A percentile compares a stretch with the other conserved stretches of the same genome.
phyloP scores from a whole-genome alignment of 2,329 filamentous ascomycete species.

The Bisporella sp. region DNA sequence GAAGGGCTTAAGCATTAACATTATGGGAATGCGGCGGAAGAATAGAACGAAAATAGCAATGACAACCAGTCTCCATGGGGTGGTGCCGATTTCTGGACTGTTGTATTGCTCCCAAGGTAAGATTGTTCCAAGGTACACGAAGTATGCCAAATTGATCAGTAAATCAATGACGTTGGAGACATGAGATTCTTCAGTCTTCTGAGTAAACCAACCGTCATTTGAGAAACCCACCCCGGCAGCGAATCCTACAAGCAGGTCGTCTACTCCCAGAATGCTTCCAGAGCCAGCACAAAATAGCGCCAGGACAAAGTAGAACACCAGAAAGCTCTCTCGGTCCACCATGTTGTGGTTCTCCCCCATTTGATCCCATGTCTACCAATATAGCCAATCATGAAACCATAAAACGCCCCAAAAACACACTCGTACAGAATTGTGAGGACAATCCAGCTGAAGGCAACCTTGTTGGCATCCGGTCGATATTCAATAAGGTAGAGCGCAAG shows the following conservation, averaged over 20 bases:
- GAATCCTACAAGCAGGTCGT: conserved; percentile 92
- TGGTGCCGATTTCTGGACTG: conserved; percentile 61
- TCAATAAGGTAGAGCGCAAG: conserved; percentile 83
- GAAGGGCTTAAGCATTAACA: conserved; percentile 82
- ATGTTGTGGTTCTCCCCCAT: conserved; percentile 71
- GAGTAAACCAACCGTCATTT: conserved; percentile 97
- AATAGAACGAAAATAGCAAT: conserved; percentile 90
- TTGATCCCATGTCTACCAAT: conserved; percentile 86
- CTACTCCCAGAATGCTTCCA: conserved; percentile 82
- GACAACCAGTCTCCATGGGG: conserved; percentile 86
- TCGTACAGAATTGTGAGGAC: conserved; percentile 90
- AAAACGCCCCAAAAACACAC: conserved; percentile 86
- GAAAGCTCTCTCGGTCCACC: conserved; percentile 93
- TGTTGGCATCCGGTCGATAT: conserved; percentile 60
- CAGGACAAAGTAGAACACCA: conserved; percentile 97
- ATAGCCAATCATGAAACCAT: conserved; percentile 83
- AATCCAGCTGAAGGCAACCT: conserved; percentile 80
- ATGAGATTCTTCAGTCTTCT: conserved; percentile 97
- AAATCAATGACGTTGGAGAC: conserved; percentile 99
- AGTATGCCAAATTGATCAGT: conserved; percentile 93
- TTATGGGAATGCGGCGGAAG: conserved; percentile 92
- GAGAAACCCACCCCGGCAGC: conserved; percentile 97
- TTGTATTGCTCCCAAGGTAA: conserved; percentile 96
- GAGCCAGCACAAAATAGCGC: conserved; percentile 91
- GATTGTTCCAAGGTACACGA: conserved; percentile 95